Evolutionary conservation across 129 eudicot species (phyloP).

Genomic region (Centella asiatica): DNA sequence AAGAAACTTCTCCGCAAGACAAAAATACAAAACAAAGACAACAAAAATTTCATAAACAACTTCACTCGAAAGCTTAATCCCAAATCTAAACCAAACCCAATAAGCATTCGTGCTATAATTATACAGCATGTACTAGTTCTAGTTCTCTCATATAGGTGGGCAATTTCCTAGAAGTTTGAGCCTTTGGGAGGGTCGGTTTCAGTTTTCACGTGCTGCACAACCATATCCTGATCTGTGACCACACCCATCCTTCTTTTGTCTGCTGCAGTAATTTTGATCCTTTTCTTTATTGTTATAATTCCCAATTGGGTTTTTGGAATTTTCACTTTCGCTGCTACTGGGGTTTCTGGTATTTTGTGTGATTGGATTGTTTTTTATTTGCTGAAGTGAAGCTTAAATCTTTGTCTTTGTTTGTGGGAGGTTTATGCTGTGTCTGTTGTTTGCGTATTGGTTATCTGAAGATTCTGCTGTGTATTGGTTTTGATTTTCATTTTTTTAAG

Average conservation of each 20-base stretch:
- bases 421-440: not conserved
- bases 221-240: conserved; percentile 2
- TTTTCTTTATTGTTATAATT: not conserved
- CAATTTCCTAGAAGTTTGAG: not conserved
- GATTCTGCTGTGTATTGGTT: not conserved
- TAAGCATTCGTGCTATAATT: too few species aligned
- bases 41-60: too few species aligned
- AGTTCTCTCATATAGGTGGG: not conserved
- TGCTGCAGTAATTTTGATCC: not conserved
- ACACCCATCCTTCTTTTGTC: not conserved
- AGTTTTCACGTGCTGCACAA: conserved; percentile 15
- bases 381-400: not conserved
- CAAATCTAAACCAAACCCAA: too few species aligned
- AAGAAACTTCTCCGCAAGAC: too few species aligned
- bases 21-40: too few species aligned
- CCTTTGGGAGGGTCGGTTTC: not conserved
- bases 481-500: not conserved
- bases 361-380: not conserved
- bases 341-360: not conserved
- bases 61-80: too few species aligned
- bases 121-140: not conserved
- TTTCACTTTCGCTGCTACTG: not conserved
- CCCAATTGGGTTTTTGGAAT: not conserved
- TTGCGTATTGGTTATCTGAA: not conserved
- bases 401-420: not conserved